Conservation (phyloP, 192 early-diverging fungal genomes). For the Backusella parvicylindrica region DNA sequence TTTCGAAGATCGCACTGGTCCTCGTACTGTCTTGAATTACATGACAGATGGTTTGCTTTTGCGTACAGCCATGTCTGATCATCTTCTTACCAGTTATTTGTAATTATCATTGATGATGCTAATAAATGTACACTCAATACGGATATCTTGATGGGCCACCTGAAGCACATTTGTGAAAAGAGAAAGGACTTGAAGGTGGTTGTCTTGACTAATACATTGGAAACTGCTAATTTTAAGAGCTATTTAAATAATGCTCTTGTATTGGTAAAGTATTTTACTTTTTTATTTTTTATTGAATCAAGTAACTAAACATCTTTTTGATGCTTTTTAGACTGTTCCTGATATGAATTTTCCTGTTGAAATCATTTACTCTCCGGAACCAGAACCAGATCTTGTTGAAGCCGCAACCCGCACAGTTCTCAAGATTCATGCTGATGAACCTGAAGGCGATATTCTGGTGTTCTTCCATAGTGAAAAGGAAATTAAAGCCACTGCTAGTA, state of each 20-base stretch:
- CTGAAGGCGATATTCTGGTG: slow-evolving; percentile 92
- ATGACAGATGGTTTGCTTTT: slow-evolving; percentile 99
- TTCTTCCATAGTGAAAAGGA: slow-evolving; percentile 99
- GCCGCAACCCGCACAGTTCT: slow-evolving; percentile 92
- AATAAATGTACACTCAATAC: slow-evolving; percentile 96
- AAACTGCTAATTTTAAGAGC: slow-evolving; percentile 98
- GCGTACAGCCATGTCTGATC: slow-evolving; percentile 95
- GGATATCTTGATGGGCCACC: slow-evolving; percentile 97
- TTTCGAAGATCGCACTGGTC: slow-evolving; percentile 93
- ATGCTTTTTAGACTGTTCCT: slow-evolving; percentile 82
- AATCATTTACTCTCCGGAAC: slow-evolving; percentile 94
- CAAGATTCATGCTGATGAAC: slow-evolving; percentile 91
- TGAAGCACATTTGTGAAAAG: slow-evolving; percentile 80
- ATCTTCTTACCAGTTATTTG: slow-evolving; percentile 80
- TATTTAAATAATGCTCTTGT: slow-evolving; percentile 96
- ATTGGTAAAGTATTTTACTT: slow-evolving; percentile 51
- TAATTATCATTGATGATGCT: slow-evolving; percentile 96
- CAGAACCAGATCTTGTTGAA: slow-evolving; percentile 94
- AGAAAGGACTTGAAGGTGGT: slow-evolving; percentile 87
- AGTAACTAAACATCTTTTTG: neutral
- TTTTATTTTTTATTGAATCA: neutral
- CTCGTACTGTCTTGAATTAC: slow-evolving; percentile 89
- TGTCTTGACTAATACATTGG: slow-evolving; percentile 96
- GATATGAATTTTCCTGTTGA: slow-evolving; percentile 99
- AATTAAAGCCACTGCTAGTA: slow-evolving; percentile 91